phyloP scores from a whole-genome alignment of 2,329 filamentous ascomycete genomes.

The Xylariaceae sp. region DNA sequence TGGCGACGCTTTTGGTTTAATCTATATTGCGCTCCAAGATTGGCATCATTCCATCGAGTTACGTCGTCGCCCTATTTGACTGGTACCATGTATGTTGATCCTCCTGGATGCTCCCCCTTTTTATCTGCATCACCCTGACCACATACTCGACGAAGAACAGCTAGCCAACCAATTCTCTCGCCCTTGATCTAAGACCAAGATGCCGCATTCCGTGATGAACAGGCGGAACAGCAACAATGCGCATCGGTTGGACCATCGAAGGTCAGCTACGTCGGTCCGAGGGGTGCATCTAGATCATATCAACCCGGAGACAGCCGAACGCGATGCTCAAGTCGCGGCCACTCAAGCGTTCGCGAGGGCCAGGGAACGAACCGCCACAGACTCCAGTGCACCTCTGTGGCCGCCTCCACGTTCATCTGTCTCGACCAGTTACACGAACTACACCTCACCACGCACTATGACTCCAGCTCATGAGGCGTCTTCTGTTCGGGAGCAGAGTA shows the following conservation, averaged over 20 bases:
- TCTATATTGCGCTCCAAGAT: slow-evolving; percentile 22
- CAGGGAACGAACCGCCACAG: slow-evolving; percentile 37
- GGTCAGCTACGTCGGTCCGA: slow-evolving; percentile 47
- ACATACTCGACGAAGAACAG: neutral
- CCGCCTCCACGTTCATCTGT: slow-evolving; percentile 29
- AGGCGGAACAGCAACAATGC: slow-evolving; percentile 45
- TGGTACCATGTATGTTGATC: neutral
- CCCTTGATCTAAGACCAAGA: neutral
- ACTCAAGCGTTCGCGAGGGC: slow-evolving; percentile 54
- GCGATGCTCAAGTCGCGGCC: slow-evolving; percentile 60
- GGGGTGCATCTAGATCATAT: slow-evolving; percentile 46
- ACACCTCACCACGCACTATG: slow-evolving; percentile 16
- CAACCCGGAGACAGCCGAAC: slow-evolving; percentile 44
- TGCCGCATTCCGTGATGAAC: slow-evolving; percentile 38
- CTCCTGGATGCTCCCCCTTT: neutral
- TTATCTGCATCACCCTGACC: neutral
- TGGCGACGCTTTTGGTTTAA: slow-evolving; percentile 30
- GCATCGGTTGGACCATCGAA: slow-evolving; percentile 45
- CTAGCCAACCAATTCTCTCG: neutral
- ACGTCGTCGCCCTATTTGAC: neutral
- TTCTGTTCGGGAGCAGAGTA: slow-evolving; percentile 46
- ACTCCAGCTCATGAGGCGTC: slow-evolving; percentile 21
- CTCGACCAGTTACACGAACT: slow-evolving; percentile 3
- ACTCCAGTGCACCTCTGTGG: slow-evolving; percentile 30
- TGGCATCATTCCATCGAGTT: neutral